phyloP scores from a whole-genome alignment of 108 stramenopile species.

The Nitzschia sp. region DNA sequence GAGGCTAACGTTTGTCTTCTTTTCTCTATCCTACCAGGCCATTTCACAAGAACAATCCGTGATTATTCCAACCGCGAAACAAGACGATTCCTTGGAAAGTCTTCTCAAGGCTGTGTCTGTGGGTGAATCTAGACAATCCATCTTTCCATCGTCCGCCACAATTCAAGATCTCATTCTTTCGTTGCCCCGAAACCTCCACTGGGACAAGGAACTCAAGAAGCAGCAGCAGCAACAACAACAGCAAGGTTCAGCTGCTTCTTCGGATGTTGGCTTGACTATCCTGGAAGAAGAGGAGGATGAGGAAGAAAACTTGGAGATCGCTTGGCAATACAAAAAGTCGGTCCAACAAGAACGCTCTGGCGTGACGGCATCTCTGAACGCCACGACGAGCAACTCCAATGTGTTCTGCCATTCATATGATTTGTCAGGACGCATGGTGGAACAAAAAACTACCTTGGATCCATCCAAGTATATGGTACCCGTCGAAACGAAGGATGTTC shows the following conservation, averaged over 20 bases:
- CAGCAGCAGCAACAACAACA: constrained; percentile 3
- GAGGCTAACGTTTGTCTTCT: no score
- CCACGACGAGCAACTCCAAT: constrained; percentile 16
- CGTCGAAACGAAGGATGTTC: neutral
- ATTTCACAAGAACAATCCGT: constrained; percentile 45
- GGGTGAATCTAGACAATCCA: neutral
- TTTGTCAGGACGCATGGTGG: constrained; percentile 57
- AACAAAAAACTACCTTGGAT: constrained; percentile 38
- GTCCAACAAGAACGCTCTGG: constrained; percentile 67
- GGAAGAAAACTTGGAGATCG: constrained; percentile 70
- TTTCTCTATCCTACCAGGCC: constrained; percentile 21
- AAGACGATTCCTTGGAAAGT: neutral
- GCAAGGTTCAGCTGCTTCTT: neutral
- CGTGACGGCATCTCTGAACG: constrained; percentile 11
- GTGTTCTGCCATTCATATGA: constrained; percentile 84
- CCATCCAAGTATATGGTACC: neutral
- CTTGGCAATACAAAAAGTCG: constrained; percentile 84
- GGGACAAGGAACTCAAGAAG: constrained; percentile 56
- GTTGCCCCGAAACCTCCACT: constrained; percentile 72
- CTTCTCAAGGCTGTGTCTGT: neutral
- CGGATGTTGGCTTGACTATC: neutral
- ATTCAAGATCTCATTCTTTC: constrained; percentile 33
- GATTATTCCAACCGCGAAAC: constrained; percentile 22
- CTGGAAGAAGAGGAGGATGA: constrained; percentile 38
- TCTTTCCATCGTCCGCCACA: neutral